Evolutionary conservation across 2,329 filamentous ascomycete species (phyloP).

Genomic region (Salinomyces thailandicus): DNA sequence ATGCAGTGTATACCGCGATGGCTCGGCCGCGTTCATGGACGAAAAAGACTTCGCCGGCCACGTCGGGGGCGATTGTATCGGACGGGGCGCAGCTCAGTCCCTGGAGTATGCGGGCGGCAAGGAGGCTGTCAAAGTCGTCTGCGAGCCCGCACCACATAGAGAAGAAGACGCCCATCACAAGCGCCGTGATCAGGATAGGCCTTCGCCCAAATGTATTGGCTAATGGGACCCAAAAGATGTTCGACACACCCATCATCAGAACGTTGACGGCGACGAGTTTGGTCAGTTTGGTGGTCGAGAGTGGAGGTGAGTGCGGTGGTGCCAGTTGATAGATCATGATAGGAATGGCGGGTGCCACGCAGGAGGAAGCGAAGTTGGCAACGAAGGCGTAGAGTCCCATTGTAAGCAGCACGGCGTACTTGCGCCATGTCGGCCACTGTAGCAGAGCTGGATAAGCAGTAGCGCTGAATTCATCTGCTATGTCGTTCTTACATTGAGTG

Average conservation of each 20-base stretch:
- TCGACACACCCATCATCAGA: conserved; percentile 29
- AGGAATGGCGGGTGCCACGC: conserved; percentile 28
- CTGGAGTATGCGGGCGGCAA: conserved; percentile 30
- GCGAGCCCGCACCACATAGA: conserved; percentile 34
- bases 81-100: conserved; percentile 26
- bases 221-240: conserved; percentile 33
- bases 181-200: conserved; percentile 27
- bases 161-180: conserved; percentile 25
- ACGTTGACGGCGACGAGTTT: conserved; percentile 31
- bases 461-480: not conserved
- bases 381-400: conserved; percentile 31
- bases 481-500: conserved; percentile 23
- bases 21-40: conserved; percentile 32
- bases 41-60: conserved; percentile 34
- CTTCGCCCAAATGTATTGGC: conserved; percentile 32
- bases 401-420: conserved; percentile 25
- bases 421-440: conserved; percentile 27
- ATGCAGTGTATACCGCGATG: conserved; percentile 34
- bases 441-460: not conserved
- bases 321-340: conserved; percentile 21
- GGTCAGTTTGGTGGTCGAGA: conserved; percentile 24
- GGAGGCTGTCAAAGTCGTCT: conserved; percentile 26
- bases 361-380: conserved; percentile 29
- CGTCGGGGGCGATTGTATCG: conserved; percentile 32
- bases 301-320: conserved; percentile 23